Evolutionary conservation across 306 rosid species (phyloP).

Genomic region (Vigna nakashimae): DNA sequence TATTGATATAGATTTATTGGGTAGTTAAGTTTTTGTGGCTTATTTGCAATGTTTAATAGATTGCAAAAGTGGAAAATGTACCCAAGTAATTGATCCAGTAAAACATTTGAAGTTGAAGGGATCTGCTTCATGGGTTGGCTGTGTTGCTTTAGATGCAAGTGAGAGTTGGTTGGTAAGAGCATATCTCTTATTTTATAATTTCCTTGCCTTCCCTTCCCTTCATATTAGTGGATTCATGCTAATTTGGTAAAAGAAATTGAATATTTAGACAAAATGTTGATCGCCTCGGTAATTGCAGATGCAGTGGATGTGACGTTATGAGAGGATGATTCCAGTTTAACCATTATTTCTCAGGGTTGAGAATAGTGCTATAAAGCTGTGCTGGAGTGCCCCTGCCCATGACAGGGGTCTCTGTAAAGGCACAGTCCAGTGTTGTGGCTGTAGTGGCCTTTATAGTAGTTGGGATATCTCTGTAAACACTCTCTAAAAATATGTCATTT

Average conservation of each 20-base stretch:
- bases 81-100: constrained; percentile 67
- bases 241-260: constrained; percentile 30
- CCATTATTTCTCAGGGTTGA: not conserved
- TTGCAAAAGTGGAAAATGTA: constrained; percentile 87
- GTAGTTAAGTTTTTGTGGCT: constrained; percentile 40
- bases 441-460: not conserved
- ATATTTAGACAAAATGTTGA: constrained; percentile 22
- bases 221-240: constrained; percentile 25
- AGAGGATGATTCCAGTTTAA: constrained; percentile 2
- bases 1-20: constrained; percentile 26
- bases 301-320: constrained; percentile 29
- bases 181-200: constrained; percentile 20
- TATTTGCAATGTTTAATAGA: constrained; percentile 57
- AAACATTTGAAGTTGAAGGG: constrained; percentile 70
- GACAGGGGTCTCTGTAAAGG: not conserved
- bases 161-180: constrained; percentile 96
- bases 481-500: not conserved
- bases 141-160: constrained; percentile 83
- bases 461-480: not conserved
- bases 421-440: not conserved
- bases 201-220: not conserved
- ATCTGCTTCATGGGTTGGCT: constrained; percentile 65
- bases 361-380: not conserved
- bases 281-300: not conserved
- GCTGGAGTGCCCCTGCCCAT: not conserved